Evolutionary conservation across 257 asterid species (phyloP).

Genomic region (Petunia secreta): DNA sequence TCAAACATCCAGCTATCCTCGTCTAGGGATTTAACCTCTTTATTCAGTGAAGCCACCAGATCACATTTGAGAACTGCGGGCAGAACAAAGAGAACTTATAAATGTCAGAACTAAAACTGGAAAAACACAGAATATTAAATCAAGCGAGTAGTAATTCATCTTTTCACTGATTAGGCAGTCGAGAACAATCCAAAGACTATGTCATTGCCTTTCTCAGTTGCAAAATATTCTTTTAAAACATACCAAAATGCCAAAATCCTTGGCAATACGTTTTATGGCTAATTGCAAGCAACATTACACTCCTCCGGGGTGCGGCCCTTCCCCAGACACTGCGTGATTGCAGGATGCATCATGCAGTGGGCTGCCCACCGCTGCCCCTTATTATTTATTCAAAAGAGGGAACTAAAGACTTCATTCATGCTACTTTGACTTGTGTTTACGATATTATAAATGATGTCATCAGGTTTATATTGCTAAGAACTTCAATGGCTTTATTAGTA

Average conservation of each 20-base stretch:
- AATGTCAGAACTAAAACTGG: background rate
- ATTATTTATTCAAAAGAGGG: background rate
- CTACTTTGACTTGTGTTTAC: background rate
- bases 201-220: background rate
- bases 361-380: too few relatives aligned
- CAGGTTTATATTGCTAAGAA: slow-evolving; percentile 18
- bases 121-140: background rate
- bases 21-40: slow-evolving; percentile 86
- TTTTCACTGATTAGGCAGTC: background rate
- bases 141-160: background rate
- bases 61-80: slow-evolving; percentile 78
- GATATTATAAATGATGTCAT: background rate
- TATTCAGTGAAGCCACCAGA: slow-evolving; percentile 64
- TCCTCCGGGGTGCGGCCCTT: too few relatives aligned
- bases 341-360: too few relatives aligned
- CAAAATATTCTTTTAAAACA: background rate
- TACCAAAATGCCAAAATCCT: background rate
- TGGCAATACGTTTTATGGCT: background rate
- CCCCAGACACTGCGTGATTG: too few relatives aligned
- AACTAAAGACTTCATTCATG: background rate
- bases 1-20: slow-evolving; percentile 99
- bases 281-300: background rate
- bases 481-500: slow-evolving; percentile 1
- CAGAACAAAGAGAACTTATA: background rate
- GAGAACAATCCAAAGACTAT: background rate